Conservation (phyloP, 768 basidiomycete genomes). For the Hemileccinum rubropunctum region DNA sequence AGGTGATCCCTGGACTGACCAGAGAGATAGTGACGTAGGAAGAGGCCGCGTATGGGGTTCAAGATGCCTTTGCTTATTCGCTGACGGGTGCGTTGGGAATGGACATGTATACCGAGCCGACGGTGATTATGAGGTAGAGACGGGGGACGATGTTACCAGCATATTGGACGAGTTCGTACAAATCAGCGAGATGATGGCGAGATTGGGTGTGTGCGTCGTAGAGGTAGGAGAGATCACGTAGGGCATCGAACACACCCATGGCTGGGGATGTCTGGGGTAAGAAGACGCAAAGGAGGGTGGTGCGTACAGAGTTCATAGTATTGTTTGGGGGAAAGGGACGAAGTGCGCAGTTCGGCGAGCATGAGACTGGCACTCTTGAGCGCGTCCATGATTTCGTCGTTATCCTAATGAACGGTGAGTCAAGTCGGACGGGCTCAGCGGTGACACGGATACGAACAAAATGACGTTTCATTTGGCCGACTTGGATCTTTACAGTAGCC, state of each 20-base stretch:
- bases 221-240: constrained; percentile 92
- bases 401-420: constrained; percentile 51
- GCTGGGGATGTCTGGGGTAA: constrained; percentile 46
- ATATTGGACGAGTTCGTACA: constrained; percentile 99
- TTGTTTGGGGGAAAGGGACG: constrained; percentile 91
- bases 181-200: constrained; percentile 93
- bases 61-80: constrained; percentile 98
- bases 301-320: constrained; percentile 95
- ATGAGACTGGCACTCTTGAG: constrained; percentile 96
- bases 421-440: background rate
- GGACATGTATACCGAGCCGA: constrained; percentile 99
- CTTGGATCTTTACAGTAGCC: constrained; percentile 85
- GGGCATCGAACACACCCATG: constrained; percentile 97
- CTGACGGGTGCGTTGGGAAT: constrained; percentile 95
- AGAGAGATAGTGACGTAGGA: constrained; percentile 93
- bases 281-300: background rate
- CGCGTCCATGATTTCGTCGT: constrained; percentile 98
- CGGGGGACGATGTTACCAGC: constrained; percentile 95
- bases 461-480: constrained; percentile 93
- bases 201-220: constrained; percentile 92
- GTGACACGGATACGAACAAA: constrained; percentile 53
- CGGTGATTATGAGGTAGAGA: constrained; percentile 97
- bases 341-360: constrained; percentile 94
- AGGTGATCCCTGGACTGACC: constrained; percentile 95
- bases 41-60: constrained; percentile 95